These are phyloP conservation scores for Daphne laureola DNA, from an alignment of 441 rosid species.

Conservation along the genomic window DNA sequence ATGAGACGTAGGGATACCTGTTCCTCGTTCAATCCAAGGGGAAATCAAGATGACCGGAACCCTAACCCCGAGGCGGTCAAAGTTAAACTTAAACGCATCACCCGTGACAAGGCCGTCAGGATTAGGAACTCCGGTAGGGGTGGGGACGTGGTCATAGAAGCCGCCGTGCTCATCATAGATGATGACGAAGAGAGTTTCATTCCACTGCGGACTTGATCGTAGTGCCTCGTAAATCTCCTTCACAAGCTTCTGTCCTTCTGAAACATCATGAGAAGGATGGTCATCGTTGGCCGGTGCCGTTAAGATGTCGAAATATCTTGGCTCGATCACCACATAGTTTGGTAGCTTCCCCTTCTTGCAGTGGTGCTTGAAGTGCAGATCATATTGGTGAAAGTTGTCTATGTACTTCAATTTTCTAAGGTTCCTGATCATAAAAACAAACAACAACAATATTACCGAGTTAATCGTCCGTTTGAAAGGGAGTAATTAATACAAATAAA, in stretches of 20 bases:
- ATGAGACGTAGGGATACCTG: no score
- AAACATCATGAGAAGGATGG: slow-evolving; percentile 75
- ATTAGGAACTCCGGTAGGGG: slow-evolving; percentile 75
- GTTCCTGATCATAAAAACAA: no score
- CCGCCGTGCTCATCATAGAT: slow-evolving; percentile 92
- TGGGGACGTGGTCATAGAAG: slow-evolving; percentile 85
- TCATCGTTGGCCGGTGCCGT: slow-evolving; percentile 69
- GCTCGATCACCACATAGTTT: slow-evolving; percentile 76
- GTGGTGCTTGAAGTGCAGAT: slow-evolving; percentile 58
- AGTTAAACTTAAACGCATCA: slow-evolving; percentile 56
- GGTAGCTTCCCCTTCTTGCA: slow-evolving; percentile 80
- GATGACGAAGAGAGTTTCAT: slow-evolving; percentile 54
- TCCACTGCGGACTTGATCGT: slow-evolving; percentile 86
- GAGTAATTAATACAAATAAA: no score
- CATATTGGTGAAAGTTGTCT: slow-evolving; percentile 58
- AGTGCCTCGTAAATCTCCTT: slow-evolving; percentile 83
- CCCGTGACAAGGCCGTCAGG: slow-evolving; percentile 75
- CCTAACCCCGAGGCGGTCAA: slow-evolving; percentile 78
- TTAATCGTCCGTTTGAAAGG: no score
- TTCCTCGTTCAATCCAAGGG: slow-evolving; percentile 86
- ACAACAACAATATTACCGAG: no score
- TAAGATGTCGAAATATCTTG: slow-evolving; percentile 51
- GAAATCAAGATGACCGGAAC: slow-evolving; percentile 76
- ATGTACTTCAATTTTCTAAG: slow-evolving; percentile 67
- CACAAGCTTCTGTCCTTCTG: slow-evolving; percentile 65